Percentiles rank a stretch among this genome's conserved stretches.
phyloP scores from a whole-genome alignment of 495 filamentous ascomycete species.

The Penicillium chermesinum region DNA sequence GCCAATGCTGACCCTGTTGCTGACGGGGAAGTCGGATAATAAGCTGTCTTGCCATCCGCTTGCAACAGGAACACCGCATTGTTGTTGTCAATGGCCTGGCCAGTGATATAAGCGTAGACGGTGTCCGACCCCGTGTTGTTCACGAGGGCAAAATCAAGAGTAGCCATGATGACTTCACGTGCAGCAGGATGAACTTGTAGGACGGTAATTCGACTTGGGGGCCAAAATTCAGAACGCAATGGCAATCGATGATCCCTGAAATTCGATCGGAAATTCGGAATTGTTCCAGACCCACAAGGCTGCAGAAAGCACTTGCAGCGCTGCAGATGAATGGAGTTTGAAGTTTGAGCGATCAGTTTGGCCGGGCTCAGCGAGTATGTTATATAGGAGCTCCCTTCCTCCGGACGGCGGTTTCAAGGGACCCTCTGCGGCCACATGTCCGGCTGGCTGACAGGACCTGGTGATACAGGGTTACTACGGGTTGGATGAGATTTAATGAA shows the following conservation, averaged over 20 bases:
- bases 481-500: conserved; percentile 2
- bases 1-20: conserved; percentile 39
- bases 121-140: conserved; percentile 58
- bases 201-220: background rate
- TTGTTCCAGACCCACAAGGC: background rate
- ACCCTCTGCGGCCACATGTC: conserved; percentile 3
- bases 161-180: conserved; percentile 28
- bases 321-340: no score
- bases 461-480: conserved; percentile 20
- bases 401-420: no score
- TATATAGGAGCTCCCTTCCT: background rate
- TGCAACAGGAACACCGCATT: conserved; percentile 57
- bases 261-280: background rate
- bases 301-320: background rate
- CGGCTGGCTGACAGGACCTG: conserved; percentile 23
- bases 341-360: no score
- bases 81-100: conserved; percentile 56
- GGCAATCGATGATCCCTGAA: no score
- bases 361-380: no score
- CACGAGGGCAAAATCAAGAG: conserved; percentile 53
- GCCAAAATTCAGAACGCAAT: background rate
- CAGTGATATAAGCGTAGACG: conserved; percentile 69
- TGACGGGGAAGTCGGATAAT: conserved; percentile 50
- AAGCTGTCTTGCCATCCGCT: conserved; percentile 52
- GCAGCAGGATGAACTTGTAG: no score